Conservation (phyloP, 148 eudicot species). For the Chenopodium berlandieri region DNA sequence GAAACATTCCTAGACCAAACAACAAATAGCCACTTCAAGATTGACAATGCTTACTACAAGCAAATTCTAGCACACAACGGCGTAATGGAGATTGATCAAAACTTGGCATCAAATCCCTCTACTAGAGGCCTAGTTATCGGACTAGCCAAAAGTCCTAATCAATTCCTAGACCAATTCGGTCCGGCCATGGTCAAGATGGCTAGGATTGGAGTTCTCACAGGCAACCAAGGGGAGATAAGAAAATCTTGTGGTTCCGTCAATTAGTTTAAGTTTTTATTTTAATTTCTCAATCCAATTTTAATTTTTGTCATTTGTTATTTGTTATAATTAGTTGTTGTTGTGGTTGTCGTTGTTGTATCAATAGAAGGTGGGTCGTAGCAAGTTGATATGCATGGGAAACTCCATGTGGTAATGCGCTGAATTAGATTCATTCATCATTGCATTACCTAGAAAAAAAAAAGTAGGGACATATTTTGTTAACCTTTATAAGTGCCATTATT, state of each 20-base stretch:
- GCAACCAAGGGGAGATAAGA: constrained; percentile 50
- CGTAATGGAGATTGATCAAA: constrained; percentile 50
- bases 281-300: too few species aligned
- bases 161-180: constrained; percentile 49
- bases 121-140: constrained; percentile 35
- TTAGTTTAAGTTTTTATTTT: background rate
- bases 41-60: constrained; percentile 53
- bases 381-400: too few species aligned
- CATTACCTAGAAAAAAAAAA: too few species aligned
- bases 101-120: constrained; percentile 37
- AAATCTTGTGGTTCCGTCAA: constrained; percentile 39
- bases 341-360: too few species aligned
- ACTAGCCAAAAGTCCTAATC: constrained; percentile 30
- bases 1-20: constrained; percentile 51
- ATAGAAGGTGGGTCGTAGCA: too few species aligned
- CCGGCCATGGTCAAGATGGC: constrained; percentile 69
- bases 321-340: too few species aligned
- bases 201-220: constrained; percentile 44
- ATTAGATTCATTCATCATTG: too few species aligned
- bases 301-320: too few species aligned
- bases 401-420: too few species aligned
- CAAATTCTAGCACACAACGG: constrained; percentile 39
- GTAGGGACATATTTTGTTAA: too few species aligned
- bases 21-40: constrained; percentile 35
- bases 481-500: background rate